Conservation (phyloP, 139 green algal species). For the Gonium pectorale region DNA sequence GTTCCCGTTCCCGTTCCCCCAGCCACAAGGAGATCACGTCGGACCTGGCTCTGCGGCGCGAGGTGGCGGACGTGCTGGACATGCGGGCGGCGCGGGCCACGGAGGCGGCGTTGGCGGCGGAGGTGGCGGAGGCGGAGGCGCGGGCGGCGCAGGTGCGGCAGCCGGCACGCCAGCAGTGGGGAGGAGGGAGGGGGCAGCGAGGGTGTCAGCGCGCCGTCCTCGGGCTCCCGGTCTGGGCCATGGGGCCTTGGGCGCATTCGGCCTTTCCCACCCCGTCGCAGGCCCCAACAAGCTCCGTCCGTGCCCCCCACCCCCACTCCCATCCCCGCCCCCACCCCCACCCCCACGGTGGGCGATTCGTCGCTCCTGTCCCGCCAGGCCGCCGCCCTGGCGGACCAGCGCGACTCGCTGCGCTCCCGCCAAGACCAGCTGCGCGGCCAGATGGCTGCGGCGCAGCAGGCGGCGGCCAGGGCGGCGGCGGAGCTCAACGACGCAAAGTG, state of each 20-base stretch:
- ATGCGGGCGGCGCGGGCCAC: conserved; percentile 39
- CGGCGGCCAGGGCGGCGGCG: not conserved
- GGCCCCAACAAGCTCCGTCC: no score
- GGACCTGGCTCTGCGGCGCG: conserved; percentile 12
- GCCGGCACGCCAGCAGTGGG: not conserved
- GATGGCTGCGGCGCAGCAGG: not conserved
- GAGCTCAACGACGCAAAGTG: conserved; percentile 42
- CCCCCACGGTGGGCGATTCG: conserved; percentile 23
- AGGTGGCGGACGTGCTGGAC: conserved; percentile 45
- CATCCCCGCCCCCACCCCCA: no score
- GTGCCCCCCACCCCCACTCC: no score
- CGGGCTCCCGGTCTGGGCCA: no score
- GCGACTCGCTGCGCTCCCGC: conserved; percentile 47
- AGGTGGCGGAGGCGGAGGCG: conserved; percentile 34
- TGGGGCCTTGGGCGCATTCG: no score
- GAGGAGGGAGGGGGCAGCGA: not conserved
- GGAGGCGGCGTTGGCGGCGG: not conserved
- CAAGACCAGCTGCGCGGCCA: conserved; percentile 42
- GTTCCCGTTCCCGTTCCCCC: no score
- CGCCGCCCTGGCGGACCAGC: conserved; percentile 45
- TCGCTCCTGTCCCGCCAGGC: not conserved
- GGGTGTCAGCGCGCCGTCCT: no score
- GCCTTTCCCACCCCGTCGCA: no score
- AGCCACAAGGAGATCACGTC: not conserved
- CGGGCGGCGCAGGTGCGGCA: conserved; percentile 4